phyloP scores from a whole-genome alignment of 2,329 filamentous ascomycete genomes.

The Alternaria dauci region DNA sequence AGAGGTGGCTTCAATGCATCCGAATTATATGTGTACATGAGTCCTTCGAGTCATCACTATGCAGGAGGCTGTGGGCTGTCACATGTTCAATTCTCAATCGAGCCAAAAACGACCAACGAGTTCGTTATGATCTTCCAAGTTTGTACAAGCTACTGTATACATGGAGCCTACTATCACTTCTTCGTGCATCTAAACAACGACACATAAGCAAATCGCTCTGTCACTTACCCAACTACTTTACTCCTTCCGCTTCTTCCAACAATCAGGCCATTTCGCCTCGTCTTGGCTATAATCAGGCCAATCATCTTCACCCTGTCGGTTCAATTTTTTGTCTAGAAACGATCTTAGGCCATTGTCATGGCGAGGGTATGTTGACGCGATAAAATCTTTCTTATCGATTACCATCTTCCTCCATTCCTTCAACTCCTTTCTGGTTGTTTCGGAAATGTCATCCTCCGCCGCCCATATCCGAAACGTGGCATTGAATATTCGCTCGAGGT shows the following conservation, averaged over 20 bases:
- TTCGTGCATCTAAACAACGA: not conserved
- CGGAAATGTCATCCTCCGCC: not conserved
- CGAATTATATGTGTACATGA: too few relatives aligned
- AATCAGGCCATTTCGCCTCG: not conserved
- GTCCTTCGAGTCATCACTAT: too few relatives aligned
- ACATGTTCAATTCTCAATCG: not conserved
- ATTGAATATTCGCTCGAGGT: not conserved
- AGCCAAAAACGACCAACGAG: not conserved
- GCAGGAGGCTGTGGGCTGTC: too few relatives aligned
- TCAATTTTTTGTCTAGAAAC: not conserved
- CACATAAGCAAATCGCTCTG: not conserved
- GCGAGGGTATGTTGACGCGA: too few relatives aligned
- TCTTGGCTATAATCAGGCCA: not conserved
- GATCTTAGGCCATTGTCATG: not conserved
- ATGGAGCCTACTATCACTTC: not conserved
- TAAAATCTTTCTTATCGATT: not conserved
- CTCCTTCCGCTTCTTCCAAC: not conserved
- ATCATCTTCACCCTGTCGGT: too few relatives aligned
- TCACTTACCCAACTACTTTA: not conserved
- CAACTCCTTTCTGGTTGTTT: not conserved
- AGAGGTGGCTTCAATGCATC: too few relatives aligned
- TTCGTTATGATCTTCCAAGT: too few relatives aligned
- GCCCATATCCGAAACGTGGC: not conserved
- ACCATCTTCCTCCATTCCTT: not conserved
- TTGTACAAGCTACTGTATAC: not conserved